Evolutionary conservation across 1,139 yeast species (phyloP).

Genomic region (Candida sanyaensis): DNA sequence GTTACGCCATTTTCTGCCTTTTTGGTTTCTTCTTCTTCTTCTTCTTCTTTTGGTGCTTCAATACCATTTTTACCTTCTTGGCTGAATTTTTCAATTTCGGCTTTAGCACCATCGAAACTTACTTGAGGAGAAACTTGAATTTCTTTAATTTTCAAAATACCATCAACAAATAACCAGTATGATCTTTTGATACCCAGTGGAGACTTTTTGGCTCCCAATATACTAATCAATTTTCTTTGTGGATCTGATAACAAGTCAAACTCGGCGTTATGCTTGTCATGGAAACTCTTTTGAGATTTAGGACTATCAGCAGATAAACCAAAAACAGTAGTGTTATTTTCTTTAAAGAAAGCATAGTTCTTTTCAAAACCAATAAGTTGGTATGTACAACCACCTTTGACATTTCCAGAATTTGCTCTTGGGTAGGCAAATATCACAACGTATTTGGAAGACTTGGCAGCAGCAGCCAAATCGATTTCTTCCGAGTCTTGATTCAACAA

Average conservation of each 20-base stretch:
- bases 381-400: slow-evolving; percentile 81
- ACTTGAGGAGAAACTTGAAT: slow-evolving; percentile 78
- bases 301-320: slow-evolving; percentile 79
- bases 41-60: slow-evolving; percentile 11
- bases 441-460: slow-evolving; percentile 49
- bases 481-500: slow-evolving; percentile 70
- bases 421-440: slow-evolving; percentile 82
- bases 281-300: slow-evolving; percentile 73
- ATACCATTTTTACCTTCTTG: slow-evolving; percentile 12
- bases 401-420: slow-evolving; percentile 66
- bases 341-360: slow-evolving; percentile 54
- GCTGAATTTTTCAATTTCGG: slow-evolving; percentile 46
- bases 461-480: slow-evolving; percentile 50
- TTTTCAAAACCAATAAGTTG: slow-evolving; percentile 91
- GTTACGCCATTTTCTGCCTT: slow-evolving; percentile 4
- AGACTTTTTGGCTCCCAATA: slow-evolving; percentile 79
- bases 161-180: slow-evolving; percentile 86
- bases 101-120: slow-evolving; percentile 65
- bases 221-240: slow-evolving; percentile 61
- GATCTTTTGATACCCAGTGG: slow-evolving; percentile 83
- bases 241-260: slow-evolving; percentile 82
- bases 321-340: slow-evolving; percentile 52
- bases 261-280: slow-evolving; percentile 68
- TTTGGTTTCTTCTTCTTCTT: slow-evolving; percentile 4
- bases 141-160: slow-evolving; percentile 63